Percentiles rank a stretch among this genome's conserved stretches.
These are phyloP conservation scores for Omphalotus olearius DNA, from an alignment of 1,284 basidiomycete species.

Conservation along the genomic window DNA sequence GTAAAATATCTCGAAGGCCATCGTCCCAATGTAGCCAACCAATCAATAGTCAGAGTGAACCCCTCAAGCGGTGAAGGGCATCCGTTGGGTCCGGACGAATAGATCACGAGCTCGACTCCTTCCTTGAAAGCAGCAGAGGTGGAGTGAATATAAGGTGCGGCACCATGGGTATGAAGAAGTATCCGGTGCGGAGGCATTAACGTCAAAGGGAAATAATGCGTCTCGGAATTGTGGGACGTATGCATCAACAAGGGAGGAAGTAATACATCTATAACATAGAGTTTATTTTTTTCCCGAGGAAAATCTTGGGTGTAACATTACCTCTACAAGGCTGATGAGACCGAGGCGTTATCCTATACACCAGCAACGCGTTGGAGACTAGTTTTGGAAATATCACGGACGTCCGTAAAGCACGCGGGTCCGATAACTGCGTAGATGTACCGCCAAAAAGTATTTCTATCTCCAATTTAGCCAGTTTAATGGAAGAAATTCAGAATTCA, in stretches of 20 bases:
- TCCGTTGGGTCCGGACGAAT: constrained; percentile 47
- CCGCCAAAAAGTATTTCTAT: constrained; percentile 36
- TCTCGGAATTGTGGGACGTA: constrained; percentile 54
- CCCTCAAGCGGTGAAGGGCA: constrained; percentile 38
- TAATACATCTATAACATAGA: constrained; percentile 34
- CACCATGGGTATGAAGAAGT: constrained; percentile 68
- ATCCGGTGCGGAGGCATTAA: constrained; percentile 31
- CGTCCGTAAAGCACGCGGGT: constrained; percentile 26
- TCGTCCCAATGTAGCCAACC: constrained; percentile 65
- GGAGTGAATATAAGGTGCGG: constrained; percentile 56
- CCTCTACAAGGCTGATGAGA: constrained; percentile 9
- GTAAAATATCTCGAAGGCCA: constrained; percentile 71
- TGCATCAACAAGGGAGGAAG: constrained; percentile 58
- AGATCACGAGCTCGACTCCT: constrained; percentile 52
- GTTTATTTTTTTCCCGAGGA: constrained; percentile 6
- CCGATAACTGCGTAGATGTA: constrained; percentile 27
- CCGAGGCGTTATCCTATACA: constrained; percentile 48
- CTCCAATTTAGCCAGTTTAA: constrained; percentile 11
- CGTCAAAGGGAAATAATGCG: constrained; percentile 62
- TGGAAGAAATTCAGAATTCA: constrained; percentile 17
- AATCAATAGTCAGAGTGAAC: constrained; percentile 57
- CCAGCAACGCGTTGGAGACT: constrained; percentile 55
- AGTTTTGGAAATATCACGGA: constrained; percentile 43
- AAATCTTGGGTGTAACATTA: neutral
- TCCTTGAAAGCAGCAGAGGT: constrained; percentile 18